Evolutionary conservation across 2,329 filamentous ascomycete genomes (phyloP), one percentile per base, ranked within the genome.

Genomic region (Stylonectria norvegica): DNA sequence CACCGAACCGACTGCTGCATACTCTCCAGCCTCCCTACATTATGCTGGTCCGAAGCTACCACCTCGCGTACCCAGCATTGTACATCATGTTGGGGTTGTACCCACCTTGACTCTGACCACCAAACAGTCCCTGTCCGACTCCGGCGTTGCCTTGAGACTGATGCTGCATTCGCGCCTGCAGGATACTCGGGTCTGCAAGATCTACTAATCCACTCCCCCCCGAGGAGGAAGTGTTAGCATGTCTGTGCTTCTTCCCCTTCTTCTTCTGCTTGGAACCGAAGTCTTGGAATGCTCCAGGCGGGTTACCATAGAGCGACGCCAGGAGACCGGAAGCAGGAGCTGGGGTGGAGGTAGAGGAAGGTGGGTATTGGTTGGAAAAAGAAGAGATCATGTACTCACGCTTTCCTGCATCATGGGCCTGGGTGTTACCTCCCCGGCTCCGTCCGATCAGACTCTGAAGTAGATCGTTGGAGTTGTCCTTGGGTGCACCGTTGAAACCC

Each of bases 151-250:
- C 85, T 73, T 86, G 83, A 60, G 82, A 78, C 73, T 85, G 81
- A 75, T 93, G 87, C 72, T 94, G 90, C 79, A 95, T 86, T 79
- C 90, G 88, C 70, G 89, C 89, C 78, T 95, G 90, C 79, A 97
- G 83, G 80, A 96, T 96, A 80, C 89, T 95, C 79, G 91, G 91
- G 89, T 97, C 90, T 79, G 87, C 89, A 90, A 95, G 89, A 94
- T 97, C 90, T 77, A 94, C 90, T 91, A 96, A 83, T 78, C 88
- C 90, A 87, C 89, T 88, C 82, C 89, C 90, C 78, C 86, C 86
- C 83, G 89, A 95, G 83, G 91, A 97, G 87, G 90, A 95, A 91
- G 91, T 96, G 89, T 96, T 95, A 93, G 89, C 91, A 85, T 96
- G 90, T 84, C 90, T 94, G 80, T 96, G 91, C 89, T 96, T 96